Percentiles rank a stretch among this genome's conserved stretches.
Evolutionary conservation across 495 filamentous ascomycete species (phyloP).

Genomic region (Penicillium ucsense): DNA sequence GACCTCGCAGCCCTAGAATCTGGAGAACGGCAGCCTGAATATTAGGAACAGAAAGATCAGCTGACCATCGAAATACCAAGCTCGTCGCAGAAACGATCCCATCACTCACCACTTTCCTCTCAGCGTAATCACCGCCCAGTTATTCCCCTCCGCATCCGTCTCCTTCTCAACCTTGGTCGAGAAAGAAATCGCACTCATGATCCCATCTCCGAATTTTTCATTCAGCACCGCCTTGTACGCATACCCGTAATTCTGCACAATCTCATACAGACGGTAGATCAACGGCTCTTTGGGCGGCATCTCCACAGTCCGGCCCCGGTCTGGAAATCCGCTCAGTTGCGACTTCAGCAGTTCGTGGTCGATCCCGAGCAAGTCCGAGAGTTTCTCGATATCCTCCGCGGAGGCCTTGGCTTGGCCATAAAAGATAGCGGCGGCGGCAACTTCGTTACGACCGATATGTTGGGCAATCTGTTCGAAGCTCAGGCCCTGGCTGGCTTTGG

Average conservation of each 20-base stretch:
- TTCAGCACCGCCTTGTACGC: conserved; percentile 95
- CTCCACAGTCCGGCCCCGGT: conserved; percentile 72
- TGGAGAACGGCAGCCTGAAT: conserved; percentile 51
- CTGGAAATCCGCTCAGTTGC: conserved; percentile 65
- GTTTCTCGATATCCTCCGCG: conserved; percentile 62
- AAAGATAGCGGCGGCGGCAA: conserved; percentile 86
- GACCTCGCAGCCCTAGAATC: conserved; percentile 36
- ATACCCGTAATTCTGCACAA: conserved; percentile 97
- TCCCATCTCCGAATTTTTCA: conserved; percentile 98
- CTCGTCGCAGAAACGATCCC: too few relatives aligned
- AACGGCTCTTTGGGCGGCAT: conserved; percentile 94
- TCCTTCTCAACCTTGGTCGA: conserved; percentile 94
- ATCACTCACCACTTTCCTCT: conserved; percentile 77
- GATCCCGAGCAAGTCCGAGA: conserved; percentile 59
- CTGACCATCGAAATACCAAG: too few relatives aligned
- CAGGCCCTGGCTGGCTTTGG: conserved; percentile 65
- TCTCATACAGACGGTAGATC: conserved; percentile 91
- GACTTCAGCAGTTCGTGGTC: conserved; percentile 44
- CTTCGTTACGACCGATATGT: conserved; percentile 74
- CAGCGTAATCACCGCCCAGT: conserved; percentile 85
- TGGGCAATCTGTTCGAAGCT: conserved; percentile 75
- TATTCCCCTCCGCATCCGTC: conserved; percentile 68
- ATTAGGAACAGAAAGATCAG: too few relatives aligned
- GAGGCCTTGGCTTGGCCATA: conserved; percentile 85
- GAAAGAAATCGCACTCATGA: conserved; percentile 96